A percentile compares a stretch with the other conserved stretches of the same genome.
Conservation (phyloP, 2,329 filamentous ascomycete genomes). For the Penicillium sp. region DNA sequence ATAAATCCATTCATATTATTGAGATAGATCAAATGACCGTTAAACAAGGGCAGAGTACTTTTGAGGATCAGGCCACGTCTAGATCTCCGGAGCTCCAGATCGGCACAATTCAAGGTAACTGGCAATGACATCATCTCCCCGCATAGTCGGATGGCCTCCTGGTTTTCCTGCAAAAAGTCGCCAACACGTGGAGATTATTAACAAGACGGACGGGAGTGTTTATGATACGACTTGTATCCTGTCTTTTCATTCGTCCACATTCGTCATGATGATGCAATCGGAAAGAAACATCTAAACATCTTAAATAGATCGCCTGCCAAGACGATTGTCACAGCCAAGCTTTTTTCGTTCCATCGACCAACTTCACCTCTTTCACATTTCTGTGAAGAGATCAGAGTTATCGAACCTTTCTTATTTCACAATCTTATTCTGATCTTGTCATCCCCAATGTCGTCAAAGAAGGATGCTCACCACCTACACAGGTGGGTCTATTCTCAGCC, state of each 20-base stretch:
- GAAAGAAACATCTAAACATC: background rate
- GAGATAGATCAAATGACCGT: background rate
- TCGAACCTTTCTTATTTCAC: background rate
- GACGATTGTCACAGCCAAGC: conserved; percentile 14
- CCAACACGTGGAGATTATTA: background rate
- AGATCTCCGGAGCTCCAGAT: background rate
- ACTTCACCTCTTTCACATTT: background rate
- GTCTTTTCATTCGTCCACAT: background rate
- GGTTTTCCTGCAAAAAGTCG: background rate
- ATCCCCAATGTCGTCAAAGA: conserved; percentile 10
- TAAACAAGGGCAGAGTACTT: background rate
- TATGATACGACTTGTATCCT: background rate
- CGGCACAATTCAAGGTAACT: background rate
- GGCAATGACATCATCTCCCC: conserved; percentile 6
- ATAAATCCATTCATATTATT: background rate
- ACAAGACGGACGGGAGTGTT: background rate
- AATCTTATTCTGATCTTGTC: background rate
- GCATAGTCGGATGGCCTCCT: background rate
- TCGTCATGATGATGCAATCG: conserved; percentile 22
- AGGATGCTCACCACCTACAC: conserved; percentile 25
- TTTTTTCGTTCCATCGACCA: conserved; percentile 11
- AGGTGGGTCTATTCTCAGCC: conserved; percentile 13
- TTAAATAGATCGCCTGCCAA: conserved; percentile 20
- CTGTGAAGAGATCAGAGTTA: background rate
- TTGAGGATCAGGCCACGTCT: background rate